These are phyloP conservation scores for Mycena maculata DNA, from an alignment of 768 basidiomycete species.

Conservation along the genomic window DNA sequence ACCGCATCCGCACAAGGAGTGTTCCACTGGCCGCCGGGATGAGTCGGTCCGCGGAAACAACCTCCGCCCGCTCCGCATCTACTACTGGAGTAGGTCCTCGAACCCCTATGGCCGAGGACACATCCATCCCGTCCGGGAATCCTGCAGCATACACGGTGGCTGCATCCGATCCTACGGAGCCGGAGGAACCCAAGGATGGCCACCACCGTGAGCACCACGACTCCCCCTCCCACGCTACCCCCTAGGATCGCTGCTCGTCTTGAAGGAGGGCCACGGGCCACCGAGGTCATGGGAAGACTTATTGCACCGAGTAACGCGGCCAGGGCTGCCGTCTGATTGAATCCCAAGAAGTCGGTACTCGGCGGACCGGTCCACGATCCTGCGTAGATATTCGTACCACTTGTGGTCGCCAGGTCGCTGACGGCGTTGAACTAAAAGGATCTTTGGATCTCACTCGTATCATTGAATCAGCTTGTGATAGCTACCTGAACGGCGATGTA, in stretches of 20 bases:
- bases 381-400: constrained; percentile 28
- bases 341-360: not conserved
- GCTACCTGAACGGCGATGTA: constrained; percentile 18
- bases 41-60: no score
- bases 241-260: not conserved
- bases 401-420: constrained; percentile 24
- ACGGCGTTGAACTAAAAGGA: constrained; percentile 31
- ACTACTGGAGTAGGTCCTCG: no score
- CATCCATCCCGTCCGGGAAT: no score
- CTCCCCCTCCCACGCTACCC: not conserved
- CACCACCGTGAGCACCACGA: not conserved
- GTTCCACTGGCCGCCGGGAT: no score
- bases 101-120: no score
- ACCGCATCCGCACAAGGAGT: no score
- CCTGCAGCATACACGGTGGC: not conserved
- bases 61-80: no score
- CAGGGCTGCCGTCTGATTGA: constrained; percentile 17
- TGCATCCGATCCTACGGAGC: not conserved
- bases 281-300: not conserved
- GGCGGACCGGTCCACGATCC: constrained; percentile 27
- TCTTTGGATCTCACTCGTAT: not conserved
- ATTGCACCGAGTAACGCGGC: constrained; percentile 21
- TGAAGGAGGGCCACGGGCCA: not conserved
- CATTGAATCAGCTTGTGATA: not conserved
- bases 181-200: not conserved